phyloP scores from a whole-genome alignment of 1,139 yeast species.

The Pneumocystis oryctolagi region DNA sequence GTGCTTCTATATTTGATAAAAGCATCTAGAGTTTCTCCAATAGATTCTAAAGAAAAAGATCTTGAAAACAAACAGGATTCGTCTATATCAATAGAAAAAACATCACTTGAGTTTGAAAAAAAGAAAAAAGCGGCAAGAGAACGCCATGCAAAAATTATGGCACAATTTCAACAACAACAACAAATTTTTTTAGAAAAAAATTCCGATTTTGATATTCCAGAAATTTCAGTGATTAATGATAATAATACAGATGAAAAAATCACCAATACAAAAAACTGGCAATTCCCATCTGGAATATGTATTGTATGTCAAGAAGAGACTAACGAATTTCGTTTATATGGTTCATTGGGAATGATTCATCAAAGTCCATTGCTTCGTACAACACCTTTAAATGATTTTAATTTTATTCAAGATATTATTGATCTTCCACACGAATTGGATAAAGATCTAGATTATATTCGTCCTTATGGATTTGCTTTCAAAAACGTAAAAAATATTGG shows the following conservation, averaged over 20 bases:
- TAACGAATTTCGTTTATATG: slow-evolving; percentile 56
- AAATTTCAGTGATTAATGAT: slow-evolving; percentile 19
- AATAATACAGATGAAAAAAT: slow-evolving; percentile 11
- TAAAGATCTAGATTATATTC: slow-evolving; percentile 18
- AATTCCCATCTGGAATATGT: slow-evolving; percentile 67
- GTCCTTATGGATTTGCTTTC: background rate
- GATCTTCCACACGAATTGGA: slow-evolving; percentile 21
- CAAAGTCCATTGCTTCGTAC: slow-evolving; percentile 47
- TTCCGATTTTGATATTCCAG: slow-evolving; percentile 20
- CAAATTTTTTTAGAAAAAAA: slow-evolving; percentile 40
- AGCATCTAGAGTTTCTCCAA: background rate
- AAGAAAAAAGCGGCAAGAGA: slow-evolving; percentile 57
- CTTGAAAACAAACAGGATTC: background rate
- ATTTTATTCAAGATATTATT: slow-evolving; percentile 43
- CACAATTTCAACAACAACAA: slow-evolving; percentile 67
- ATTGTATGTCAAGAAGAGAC: slow-evolving; percentile 78
- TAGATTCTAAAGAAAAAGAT: background rate
- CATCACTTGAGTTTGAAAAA: slow-evolving; percentile 30
- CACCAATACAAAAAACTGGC: slow-evolving; percentile 37
- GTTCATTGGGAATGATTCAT: slow-evolving; percentile 48
- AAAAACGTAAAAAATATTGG: slow-evolving; percentile 17
- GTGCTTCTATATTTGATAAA: background rate
- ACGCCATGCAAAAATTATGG: slow-evolving; percentile 58
- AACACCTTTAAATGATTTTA: slow-evolving; percentile 47
- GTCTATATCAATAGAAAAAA: background rate